Evolutionary conservation across 495 filamentous ascomycete species (phyloP).

Genomic region (Penicillium manginii): DNA sequence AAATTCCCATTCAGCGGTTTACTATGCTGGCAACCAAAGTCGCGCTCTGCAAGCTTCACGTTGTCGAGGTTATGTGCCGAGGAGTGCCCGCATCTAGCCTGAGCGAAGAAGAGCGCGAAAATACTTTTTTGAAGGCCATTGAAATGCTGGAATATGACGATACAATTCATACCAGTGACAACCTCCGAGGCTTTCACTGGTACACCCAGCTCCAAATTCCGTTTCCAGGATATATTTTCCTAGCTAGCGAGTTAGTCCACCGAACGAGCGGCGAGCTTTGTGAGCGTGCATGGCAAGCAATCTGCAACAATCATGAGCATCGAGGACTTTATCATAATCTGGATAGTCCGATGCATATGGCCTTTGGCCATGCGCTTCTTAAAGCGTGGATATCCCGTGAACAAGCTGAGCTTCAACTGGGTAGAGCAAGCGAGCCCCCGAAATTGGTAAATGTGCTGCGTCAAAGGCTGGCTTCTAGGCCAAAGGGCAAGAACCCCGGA

Average conservation of each 20-base stretch:
- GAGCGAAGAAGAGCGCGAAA: constrained; percentile 41
- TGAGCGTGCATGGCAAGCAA: constrained; percentile 57
- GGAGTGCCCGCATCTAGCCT: constrained; percentile 4
- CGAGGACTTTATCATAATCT: constrained; percentile 44
- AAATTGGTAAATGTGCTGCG: constrained; percentile 2
- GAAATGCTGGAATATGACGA: constrained; percentile 58
- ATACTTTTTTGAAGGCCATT: constrained; percentile 50
- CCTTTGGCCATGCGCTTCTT: constrained; percentile 51
- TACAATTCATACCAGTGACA: constrained; percentile 47
- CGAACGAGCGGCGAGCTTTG: constrained; percentile 53
- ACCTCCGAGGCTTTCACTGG: constrained; percentile 54
- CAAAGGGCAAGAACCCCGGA: background rate
- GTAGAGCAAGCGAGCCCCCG: constrained; percentile 4
- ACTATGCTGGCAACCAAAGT: constrained; percentile 52
- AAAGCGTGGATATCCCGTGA: constrained; percentile 57
- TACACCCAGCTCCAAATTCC: constrained; percentile 55
- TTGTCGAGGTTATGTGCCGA: constrained; percentile 24
- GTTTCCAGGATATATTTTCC: constrained; percentile 55
- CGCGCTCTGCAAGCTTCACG: constrained; percentile 47
- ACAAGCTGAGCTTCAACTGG: constrained; percentile 11
- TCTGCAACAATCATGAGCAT: constrained; percentile 52
- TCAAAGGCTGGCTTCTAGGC: background rate
- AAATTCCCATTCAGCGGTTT: constrained; percentile 61
- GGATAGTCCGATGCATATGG: constrained; percentile 54
- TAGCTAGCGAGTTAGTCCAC: constrained; percentile 53